Evolutionary conservation across 2,329 filamentous ascomycete species (phyloP).

Genomic region (Canariomyces notabilis): DNA sequence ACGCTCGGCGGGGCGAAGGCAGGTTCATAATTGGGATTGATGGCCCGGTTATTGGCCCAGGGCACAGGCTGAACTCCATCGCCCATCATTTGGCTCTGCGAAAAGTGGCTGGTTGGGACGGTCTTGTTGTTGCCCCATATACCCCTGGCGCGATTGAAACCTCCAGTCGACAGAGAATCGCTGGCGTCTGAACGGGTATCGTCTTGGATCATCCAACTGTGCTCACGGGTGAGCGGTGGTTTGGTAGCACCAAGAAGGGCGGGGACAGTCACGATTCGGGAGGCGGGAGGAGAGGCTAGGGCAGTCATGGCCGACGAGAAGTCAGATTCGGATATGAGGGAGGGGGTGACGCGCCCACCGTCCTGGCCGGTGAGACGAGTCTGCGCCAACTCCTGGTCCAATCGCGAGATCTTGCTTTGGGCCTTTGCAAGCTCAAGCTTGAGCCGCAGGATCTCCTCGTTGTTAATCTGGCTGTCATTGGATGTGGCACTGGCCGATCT

Average conservation of each 20-base stretch:
- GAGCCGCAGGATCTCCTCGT: conserved; percentile 60
- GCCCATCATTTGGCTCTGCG: conserved; percentile 27
- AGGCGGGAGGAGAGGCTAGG: conserved; percentile 14
- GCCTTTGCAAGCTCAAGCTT: conserved; percentile 68
- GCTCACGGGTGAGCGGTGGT: conserved; percentile 37
- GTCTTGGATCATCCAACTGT: conserved; percentile 49
- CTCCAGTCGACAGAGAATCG: conserved; percentile 47
- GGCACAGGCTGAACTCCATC: conserved; percentile 37
- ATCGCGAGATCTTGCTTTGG: conserved; percentile 63
- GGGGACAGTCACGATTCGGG: conserved; percentile 14
- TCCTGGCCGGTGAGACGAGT: conserved; percentile 57
- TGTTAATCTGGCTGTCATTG: conserved; percentile 37
- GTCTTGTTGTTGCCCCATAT: conserved; percentile 53
- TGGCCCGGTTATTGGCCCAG: conserved; percentile 44
- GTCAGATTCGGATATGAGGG: conserved; percentile 35
- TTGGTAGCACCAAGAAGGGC: conserved; percentile 31
- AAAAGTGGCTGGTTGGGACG: conserved; percentile 29
- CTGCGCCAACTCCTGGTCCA: conserved; percentile 66
- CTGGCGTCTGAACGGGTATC: conserved; percentile 54
- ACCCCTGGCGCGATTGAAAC: conserved; percentile 49
- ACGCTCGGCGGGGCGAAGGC: conserved; percentile 30
- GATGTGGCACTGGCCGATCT: conserved; percentile 48
- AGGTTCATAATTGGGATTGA: conserved; percentile 39
- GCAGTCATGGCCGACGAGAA: conserved; percentile 26
- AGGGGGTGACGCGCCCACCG: conserved; percentile 49